Percentiles rank a stretch among this genome's conserved stretches.
phyloP scores from a whole-genome alignment of 2,329 filamentous ascomycete species.

The Allantophomopsis lycopodina region DNA sequence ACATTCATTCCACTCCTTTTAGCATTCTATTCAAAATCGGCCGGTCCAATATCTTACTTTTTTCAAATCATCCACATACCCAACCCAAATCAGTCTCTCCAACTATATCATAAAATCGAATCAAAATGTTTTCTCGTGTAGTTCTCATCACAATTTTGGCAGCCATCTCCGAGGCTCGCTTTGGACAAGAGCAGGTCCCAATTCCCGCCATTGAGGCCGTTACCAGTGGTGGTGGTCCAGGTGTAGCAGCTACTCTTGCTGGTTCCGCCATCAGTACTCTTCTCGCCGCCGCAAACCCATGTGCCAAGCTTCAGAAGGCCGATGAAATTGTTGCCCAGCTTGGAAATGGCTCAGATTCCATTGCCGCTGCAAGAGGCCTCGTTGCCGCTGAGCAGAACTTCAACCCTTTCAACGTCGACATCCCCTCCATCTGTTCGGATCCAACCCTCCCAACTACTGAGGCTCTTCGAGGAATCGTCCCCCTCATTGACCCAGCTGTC shows the following conservation, averaged over 20 bases:
- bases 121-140: constrained; percentile 13
- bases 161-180: constrained; percentile 25
- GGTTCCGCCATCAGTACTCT: constrained; percentile 47
- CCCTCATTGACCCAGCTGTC: constrained; percentile 52
- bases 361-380: constrained; percentile 46
- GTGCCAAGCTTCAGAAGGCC: constrained; percentile 45
- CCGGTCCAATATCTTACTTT: constrained; percentile 11
- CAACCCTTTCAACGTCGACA: constrained; percentile 47
- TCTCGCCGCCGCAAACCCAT: constrained; percentile 50
- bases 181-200: constrained; percentile 48
- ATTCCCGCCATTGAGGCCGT: constrained; percentile 40
- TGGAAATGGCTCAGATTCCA: constrained; percentile 42
- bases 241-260: constrained; percentile 48
- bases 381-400: constrained; percentile 62
- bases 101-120: neutral
- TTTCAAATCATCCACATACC: constrained; percentile 4
- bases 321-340: constrained; percentile 50
- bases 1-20: constrained; percentile 12
- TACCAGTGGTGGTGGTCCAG: constrained; percentile 37
- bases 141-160: constrained; percentile 10
- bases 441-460: constrained; percentile 44
- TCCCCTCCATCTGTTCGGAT: constrained; percentile 51
- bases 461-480: constrained; percentile 51
- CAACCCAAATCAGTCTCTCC: too few relatives aligned
- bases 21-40: constrained; percentile 9